Conservation (phyloP, 805 yeast species). For the Saccharomycopsis vini region DNA sequence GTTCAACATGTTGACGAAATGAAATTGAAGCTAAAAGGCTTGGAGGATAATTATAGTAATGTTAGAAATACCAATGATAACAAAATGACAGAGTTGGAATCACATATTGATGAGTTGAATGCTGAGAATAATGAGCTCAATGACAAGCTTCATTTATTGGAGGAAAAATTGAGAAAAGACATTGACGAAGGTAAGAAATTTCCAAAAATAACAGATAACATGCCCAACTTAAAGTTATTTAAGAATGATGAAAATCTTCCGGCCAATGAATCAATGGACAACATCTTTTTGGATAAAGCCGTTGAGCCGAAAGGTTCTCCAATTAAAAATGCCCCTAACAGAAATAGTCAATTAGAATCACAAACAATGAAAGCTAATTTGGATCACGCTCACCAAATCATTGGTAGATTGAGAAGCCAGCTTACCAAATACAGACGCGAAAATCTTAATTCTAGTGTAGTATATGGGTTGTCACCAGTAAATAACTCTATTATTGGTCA, state of each 20-base stretch:
- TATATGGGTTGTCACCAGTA: too few relatives aligned
- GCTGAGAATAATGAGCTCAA: slow-evolving; percentile 60
- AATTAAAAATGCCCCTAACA: slow-evolving; percentile 29
- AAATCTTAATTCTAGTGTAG: too few relatives aligned
- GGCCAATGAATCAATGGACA: slow-evolving; percentile 1
- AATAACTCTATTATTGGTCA: too few relatives aligned
- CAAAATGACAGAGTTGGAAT: slow-evolving; percentile 41
- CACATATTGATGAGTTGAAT: slow-evolving; percentile 49
- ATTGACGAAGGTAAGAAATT: slow-evolving; percentile 17
- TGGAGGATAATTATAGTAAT: slow-evolving; percentile 32
- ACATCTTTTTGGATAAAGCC: slow-evolving; percentile 23
- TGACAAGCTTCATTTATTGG: slow-evolving; percentile 18
- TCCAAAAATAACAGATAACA: not conserved
- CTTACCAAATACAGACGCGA: slow-evolving; percentile 30
- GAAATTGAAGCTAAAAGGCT: slow-evolving; percentile 30
- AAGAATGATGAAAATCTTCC: slow-evolving; percentile 20
- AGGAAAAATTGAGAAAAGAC: not conserved
- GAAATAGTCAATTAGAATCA: slow-evolving; percentile 43
- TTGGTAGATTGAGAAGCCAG: slow-evolving; percentile 48
- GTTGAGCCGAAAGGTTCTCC: slow-evolving; percentile 31
- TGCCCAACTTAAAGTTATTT: slow-evolving; percentile 23
- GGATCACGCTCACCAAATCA: slow-evolving; percentile 53
- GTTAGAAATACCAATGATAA: slow-evolving; percentile 30
- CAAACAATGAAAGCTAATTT: slow-evolving; percentile 61
- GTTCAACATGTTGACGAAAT: slow-evolving; percentile 42